These are phyloP conservation scores for Inga leiocalycina DNA, from an alignment of 306 rosid species.

Conservation along the genomic window DNA sequence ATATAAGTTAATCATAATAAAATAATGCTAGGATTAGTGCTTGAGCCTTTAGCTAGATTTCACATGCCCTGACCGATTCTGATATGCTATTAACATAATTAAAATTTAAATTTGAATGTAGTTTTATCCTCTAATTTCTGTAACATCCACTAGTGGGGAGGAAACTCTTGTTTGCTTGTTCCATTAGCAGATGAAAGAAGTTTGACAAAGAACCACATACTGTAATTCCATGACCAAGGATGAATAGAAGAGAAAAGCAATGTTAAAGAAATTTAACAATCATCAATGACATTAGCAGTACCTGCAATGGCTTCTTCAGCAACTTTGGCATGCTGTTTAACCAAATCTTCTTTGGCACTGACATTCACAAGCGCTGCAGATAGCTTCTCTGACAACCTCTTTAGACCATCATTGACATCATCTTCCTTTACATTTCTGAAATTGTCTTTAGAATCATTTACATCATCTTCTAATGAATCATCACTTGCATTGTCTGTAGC, in stretches of 20 bases:
- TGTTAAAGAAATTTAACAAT: not conserved
- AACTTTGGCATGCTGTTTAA: constrained; percentile 92
- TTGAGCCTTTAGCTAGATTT: constrained; percentile 20
- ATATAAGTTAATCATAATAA: not conserved
- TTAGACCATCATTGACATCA: constrained; percentile 46
- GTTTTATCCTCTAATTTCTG: not conserved
- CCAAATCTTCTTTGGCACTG: constrained; percentile 93
- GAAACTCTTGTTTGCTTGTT: not conserved
- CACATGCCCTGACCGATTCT: constrained; percentile 13
- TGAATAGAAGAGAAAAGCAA: constrained; percentile 10
- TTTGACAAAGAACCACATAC: not conserved
- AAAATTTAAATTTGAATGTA: not conserved
- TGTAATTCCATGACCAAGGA: not conserved
- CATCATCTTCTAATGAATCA: constrained; percentile 32
- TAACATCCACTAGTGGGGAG: constrained; percentile 1
- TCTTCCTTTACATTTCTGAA: constrained; percentile 34
- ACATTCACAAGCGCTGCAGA: constrained; percentile 83
- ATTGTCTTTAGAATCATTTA: constrained; percentile 33
- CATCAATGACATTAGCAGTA: constrained; percentile 31
- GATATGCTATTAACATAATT: constrained; percentile 11
- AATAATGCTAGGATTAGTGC: constrained; percentile 4
- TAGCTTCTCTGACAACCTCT: constrained; percentile 64
- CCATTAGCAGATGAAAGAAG: not conserved
- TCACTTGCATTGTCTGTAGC: constrained; percentile 36
- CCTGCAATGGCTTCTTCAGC: constrained; percentile 99